Conservation (phyloP, 306 rosid species). For the Cucurbita ficifolia region DNA sequence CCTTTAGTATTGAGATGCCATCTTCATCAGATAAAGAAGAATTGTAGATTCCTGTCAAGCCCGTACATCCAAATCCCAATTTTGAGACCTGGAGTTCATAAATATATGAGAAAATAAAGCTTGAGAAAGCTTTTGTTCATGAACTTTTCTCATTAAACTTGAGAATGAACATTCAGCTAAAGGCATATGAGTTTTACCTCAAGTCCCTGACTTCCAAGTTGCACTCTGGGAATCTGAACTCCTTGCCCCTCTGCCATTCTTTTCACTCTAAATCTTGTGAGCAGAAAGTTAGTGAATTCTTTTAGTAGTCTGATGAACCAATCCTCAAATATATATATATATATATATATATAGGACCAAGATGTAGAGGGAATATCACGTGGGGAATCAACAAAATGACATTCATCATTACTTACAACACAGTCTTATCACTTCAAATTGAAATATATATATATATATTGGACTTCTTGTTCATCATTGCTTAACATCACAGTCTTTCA, state of each 20-base stretch:
- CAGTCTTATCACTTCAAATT: not conserved
- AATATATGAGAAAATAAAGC: not conserved
- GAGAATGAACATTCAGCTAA: not conserved
- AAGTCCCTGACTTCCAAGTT: slow-evolving; percentile 39
- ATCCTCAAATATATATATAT: not conserved
- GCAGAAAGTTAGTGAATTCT: not conserved
- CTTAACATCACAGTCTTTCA: not conserved
- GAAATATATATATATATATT: not conserved
- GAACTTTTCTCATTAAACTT: not conserved
- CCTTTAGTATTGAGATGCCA: slow-evolving; percentile 36
- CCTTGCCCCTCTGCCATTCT: slow-evolving; percentile 16
- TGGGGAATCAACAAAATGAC: not conserved
- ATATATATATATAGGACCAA: not conserved
- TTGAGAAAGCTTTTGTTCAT: not conserved
- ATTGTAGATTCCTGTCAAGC: slow-evolving; percentile 38
- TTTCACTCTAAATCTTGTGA: not conserved
- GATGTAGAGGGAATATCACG: not conserved
- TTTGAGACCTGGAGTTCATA: slow-evolving; percentile 40
- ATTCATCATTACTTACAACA: slow-evolving; percentile 1
- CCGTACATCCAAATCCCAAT: slow-evolving; percentile 61
- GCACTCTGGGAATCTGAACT: slow-evolving; percentile 23
- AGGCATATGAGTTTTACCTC: slow-evolving; percentile 14
- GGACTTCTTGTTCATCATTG: not conserved
- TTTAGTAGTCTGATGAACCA: not conserved
- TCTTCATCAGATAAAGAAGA: slow-evolving; percentile 40